A percentile compares a stretch with the other conserved stretches of the same genome.
These are phyloP conservation scores for Pestalotiopsis sp. DNA, from an alignment of 2,329 filamentous ascomycete species.

Conservation along the genomic window DNA sequence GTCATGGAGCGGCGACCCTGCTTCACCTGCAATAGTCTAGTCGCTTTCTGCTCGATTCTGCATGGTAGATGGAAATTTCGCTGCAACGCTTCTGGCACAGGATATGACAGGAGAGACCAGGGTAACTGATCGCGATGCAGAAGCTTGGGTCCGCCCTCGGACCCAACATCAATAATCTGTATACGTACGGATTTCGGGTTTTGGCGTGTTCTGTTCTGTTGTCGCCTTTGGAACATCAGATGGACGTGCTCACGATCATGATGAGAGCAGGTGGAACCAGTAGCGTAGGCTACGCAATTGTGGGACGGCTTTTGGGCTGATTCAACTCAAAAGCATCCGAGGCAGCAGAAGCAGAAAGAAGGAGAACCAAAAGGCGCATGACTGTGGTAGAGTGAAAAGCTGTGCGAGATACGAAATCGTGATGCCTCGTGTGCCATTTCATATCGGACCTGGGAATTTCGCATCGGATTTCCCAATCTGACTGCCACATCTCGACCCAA, in stretches of 20 bases:
- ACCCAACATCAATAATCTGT: neutral
- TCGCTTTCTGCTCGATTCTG: neutral
- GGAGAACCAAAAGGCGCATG: neutral
- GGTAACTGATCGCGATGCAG: neutral
- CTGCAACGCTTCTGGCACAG: constrained; percentile 4
- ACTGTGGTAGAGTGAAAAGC: neutral
- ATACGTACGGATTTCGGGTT: neutral
- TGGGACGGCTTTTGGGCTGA: neutral
- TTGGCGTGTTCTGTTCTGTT: neutral
- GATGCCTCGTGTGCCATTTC: neutral
- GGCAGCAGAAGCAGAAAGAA: neutral
- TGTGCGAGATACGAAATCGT: neutral
- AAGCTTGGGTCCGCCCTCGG: neutral
- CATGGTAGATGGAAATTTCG: neutral
- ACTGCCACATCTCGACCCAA: neutral
- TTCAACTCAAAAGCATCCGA: neutral
- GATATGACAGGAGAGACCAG: neutral
- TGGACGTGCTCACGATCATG: neutral
- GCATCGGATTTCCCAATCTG: neutral
- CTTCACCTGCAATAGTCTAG: constrained; percentile 1
- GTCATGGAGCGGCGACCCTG: constrained; percentile 1
- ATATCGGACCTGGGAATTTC: neutral
- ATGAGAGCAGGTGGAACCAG: neutral
- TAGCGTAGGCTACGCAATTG: neutral
- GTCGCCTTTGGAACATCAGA: neutral